Conservation (phyloP, 129 eudicot species). For the Tagetes erecta region DNA sequence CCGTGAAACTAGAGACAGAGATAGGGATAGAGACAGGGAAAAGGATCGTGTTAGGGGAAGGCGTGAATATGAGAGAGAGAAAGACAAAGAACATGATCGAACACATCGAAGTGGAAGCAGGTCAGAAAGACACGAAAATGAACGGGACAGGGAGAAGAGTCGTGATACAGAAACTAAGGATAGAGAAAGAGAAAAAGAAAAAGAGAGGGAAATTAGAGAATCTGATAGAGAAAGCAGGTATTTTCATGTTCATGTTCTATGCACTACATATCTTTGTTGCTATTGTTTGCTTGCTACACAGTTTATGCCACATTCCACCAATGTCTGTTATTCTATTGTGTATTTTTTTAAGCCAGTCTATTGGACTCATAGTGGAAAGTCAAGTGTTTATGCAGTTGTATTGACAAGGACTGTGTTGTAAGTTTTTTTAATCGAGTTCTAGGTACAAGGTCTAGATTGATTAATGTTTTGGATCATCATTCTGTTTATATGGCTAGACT, state of each 20-base stretch:
- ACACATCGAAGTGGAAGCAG: slow-evolving; percentile 52
- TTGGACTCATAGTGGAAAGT: slow-evolving; percentile 1
- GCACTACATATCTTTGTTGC: neutral
- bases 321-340: neutral
- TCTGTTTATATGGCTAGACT: slow-evolving; percentile 6
- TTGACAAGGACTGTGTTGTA: neutral
- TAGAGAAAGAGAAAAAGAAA: slow-evolving; percentile 43
- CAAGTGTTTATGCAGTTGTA: slow-evolving; percentile 13
- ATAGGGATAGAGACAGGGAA: slow-evolving; percentile 46
- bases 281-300: slow-evolving; percentile 9
- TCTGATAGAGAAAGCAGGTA: slow-evolving; percentile 68
- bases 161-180: slow-evolving; percentile 47
- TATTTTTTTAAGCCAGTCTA: slow-evolving; percentile 15
- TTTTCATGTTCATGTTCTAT: slow-evolving; percentile 17
- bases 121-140: slow-evolving; percentile 54
- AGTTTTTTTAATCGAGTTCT: neutral
- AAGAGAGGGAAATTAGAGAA: slow-evolving; percentile 55
- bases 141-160: slow-evolving; percentile 49
- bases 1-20: slow-evolving; percentile 58
- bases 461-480: slow-evolving; percentile 12
- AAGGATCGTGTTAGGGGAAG: slow-evolving; percentile 46
- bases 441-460: slow-evolving; percentile 2
- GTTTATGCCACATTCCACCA: slow-evolving; percentile 20
- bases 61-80: slow-evolving; percentile 44
- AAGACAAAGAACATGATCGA: slow-evolving; percentile 46